phyloP scores from a whole-genome alignment of 805 yeast species.

The Metschnikowia aberdeeniae region DNA sequence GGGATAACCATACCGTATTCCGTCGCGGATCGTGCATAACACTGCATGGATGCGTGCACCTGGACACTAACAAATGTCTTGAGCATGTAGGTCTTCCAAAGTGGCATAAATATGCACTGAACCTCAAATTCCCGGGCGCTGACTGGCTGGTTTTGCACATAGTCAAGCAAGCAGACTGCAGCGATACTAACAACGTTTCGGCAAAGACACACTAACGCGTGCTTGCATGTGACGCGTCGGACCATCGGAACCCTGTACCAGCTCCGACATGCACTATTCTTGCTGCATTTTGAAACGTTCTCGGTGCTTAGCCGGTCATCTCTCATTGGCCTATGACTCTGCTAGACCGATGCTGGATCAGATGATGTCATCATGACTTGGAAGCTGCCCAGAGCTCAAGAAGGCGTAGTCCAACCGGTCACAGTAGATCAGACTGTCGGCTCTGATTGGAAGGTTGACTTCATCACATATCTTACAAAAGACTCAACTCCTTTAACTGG shows the following conservation, averaged over 20 bases:
- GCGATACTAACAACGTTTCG: background rate
- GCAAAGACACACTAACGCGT: background rate
- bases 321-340: no score
- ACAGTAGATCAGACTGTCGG: no score
- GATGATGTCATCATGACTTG: no score
- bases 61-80: background rate
- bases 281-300: no score
- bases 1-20: background rate
- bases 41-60: background rate
- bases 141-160: background rate
- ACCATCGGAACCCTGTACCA: background rate
- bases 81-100: background rate
- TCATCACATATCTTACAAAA: background rate
- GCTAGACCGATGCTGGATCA: no score
- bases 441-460: no score
- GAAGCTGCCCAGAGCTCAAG: no score
- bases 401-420: no score
- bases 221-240: background rate
- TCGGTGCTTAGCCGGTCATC: no score
- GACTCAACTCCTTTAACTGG: conserved; percentile 12
- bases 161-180: background rate
- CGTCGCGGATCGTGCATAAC: background rate
- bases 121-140: background rate
- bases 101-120: background rate
- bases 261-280: no score